phyloP scores from a whole-genome alignment of 352 stramenopile genomes.

The Globisporangium apiculatum region DNA sequence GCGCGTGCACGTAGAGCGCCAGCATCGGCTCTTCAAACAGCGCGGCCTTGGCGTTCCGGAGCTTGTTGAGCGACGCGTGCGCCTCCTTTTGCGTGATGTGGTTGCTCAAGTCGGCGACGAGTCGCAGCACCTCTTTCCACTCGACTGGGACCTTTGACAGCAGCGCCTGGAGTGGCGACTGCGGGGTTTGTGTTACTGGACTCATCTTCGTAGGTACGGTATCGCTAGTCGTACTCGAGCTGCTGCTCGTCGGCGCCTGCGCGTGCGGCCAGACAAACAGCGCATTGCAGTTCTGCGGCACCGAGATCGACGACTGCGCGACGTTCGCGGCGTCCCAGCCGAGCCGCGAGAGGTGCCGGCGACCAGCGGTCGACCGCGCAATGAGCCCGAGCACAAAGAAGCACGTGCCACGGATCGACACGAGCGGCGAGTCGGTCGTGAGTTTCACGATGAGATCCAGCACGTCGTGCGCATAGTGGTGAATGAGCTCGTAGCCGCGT shows the following conservation, averaged over 20 bases:
- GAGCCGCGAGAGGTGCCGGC: slow-evolving; percentile 56
- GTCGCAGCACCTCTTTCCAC: slow-evolving; percentile 71
- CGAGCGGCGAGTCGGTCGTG: slow-evolving; percentile 68
- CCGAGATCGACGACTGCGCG: slow-evolving; percentile 63
- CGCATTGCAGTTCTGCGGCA: slow-evolving; percentile 72
- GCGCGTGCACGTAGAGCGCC: slow-evolving; percentile 71
- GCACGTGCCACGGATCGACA: slow-evolving; percentile 82
- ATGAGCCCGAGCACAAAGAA: slow-evolving; percentile 83
- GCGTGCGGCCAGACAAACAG: slow-evolving; percentile 74
- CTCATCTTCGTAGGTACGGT: slow-evolving; percentile 1
- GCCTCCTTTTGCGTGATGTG: slow-evolving; percentile 89
- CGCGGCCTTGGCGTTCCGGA: slow-evolving; percentile 54
- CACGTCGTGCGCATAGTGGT: slow-evolving; percentile 74
- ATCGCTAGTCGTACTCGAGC: neutral
- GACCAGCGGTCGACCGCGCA: slow-evolving; percentile 51
- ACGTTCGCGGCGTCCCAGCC: slow-evolving; percentile 76
- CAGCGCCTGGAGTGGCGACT: slow-evolving; percentile 55
- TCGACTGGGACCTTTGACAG: slow-evolving; percentile 63
- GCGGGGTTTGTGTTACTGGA: slow-evolving; percentile 53
- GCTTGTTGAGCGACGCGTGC: slow-evolving; percentile 77
- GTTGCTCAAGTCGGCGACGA: slow-evolving; percentile 81
- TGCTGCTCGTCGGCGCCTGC: neutral
- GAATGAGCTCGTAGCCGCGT: slow-evolving; percentile 74
- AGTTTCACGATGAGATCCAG: slow-evolving; percentile 85
- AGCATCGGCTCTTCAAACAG: slow-evolving; percentile 84